Base-by-base conservation (phyloP, 73 alveolate species). In the Durusdinium trenchii region DNA sequence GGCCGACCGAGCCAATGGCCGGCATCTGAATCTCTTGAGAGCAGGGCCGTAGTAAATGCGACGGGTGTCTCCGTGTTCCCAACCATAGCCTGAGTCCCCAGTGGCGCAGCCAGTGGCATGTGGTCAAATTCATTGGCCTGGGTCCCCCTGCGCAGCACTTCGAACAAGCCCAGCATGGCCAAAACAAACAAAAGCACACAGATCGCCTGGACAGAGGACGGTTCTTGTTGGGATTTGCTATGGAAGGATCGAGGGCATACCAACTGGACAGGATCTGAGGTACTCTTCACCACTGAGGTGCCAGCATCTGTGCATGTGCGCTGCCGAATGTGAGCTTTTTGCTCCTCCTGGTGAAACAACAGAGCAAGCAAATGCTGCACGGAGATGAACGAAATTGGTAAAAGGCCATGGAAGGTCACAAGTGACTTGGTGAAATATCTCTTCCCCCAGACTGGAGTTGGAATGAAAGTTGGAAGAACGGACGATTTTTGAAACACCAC, bases 301-400 rank as follows among this genome's bases (percentile, higher is more conserved):
- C 90, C 32, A 67, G 32, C 97, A 48, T 91, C 97, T 32, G 97
- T 91, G 57, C 97, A 91, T 0, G 89, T 91, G 40, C 97, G 97
- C 45, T 76, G 81, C 97, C 87, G 38, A 54, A 91, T 91, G 87
- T 91, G 97, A 6, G 97, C 97, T 42, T 46, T 52, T 16, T 91
- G 62, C 97, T 91, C 97, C 40, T 75, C 97, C 97, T 91, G 69
- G 61, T 35, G 30, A 9, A 60, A 60, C n/a, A 60, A 60, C 18
- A 32, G n/a, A 60, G 30, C 73, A 23, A 23, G 73, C 73, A 60
- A n/a, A n/a, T n/a, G n/a, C n/a, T n/a, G n/a, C n/a, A n/a, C 30
- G 73, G n/a, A 60, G 3, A 32, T 23, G 30, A 60, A 2, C 73
- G n/a, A 60, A 60, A n/a, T n/a, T n/a, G n/a, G n/a, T n/a, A n/a